A percentile compares a stretch with the other conserved stretches of the same genome.
These are phyloP conservation scores for Yamadazyma ubonensis DNA, from an alignment of 805 yeast genomes.

Conservation along the genomic window DNA sequence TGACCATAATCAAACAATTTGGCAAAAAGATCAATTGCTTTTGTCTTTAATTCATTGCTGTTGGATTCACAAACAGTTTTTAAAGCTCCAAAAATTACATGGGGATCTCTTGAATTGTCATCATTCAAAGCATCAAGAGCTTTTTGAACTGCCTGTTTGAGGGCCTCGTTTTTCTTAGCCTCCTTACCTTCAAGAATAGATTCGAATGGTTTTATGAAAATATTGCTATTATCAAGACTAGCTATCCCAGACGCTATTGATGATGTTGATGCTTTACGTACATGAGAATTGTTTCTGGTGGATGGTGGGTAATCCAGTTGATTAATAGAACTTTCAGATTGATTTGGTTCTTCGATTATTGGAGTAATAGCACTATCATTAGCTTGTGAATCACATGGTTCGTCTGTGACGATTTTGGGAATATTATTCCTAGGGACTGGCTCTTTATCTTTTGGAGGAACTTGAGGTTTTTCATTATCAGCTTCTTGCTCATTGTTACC, in stretches of 20 bases:
- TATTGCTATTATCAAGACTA: conserved; percentile 7
- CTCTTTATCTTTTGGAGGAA: not conserved
- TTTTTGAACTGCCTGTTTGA: conserved; percentile 37
- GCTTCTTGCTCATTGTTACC: too few species aligned
- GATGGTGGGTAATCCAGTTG: conserved; percentile 10
- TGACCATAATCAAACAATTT: conserved; percentile 85
- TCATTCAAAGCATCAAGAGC: conserved; percentile 44
- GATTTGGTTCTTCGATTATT: conserved; percentile 13
- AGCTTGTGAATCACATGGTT: not conserved
- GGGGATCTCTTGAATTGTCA: conserved; percentile 42
- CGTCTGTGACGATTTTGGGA: too few species aligned
- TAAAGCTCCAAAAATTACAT: conserved; percentile 73
- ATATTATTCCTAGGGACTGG: not conserved
- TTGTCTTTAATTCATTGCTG: conserved; percentile 61
- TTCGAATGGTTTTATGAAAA: conserved; percentile 57
- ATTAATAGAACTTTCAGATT: conserved; percentile 3
- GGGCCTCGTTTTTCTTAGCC: conserved; percentile 48
- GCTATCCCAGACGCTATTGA: conserved; percentile 6
- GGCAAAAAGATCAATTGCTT: conserved; percentile 81
- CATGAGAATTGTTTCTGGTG: not conserved
- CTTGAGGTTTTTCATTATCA: not conserved
- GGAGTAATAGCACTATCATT: conserved; percentile 8
- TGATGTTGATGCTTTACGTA: conserved; percentile 3
- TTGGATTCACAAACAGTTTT: conserved; percentile 70
- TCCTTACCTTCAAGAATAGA: conserved; percentile 59